Base-by-base conservation (phyloP, 192 early-diverging fungal species). In the Coemansia sp. region DNA sequence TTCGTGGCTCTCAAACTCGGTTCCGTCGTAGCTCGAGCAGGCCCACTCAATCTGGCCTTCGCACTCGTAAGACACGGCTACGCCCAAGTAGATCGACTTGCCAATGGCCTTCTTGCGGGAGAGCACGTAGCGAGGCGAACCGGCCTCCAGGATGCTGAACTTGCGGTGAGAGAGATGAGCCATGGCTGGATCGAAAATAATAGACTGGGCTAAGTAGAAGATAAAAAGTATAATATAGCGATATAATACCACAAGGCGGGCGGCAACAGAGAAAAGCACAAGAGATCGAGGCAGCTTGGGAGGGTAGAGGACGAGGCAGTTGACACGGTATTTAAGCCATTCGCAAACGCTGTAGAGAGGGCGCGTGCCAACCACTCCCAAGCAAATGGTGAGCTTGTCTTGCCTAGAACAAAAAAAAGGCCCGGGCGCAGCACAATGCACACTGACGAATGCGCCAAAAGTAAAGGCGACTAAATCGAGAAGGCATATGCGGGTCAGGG, bases 1-100 rank as follows among this genome's bases (percentile, higher is more conserved):
- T 23, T 85, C 67, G 77, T 90, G 88, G 62, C 86, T 87, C 19
- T 82, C 81, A 53, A 84, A 85, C 68, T 88, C 91, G 66, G 69
- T 82, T 21, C 90, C 92, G 69, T 93, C 90, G 68, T 93, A 89
- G 53, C 87, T 85, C 55, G 86, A 92, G 72, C 90, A 82, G 19
- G 87, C 76, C 74, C 86, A 91, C 21, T 78, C 69, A 62, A 85
- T 82, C 37, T 64, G 64, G 39, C 82, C 75, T 5, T 70, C 39
- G 38, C 50, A 37, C 5, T 70, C 64, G 55, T 69, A 66, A 29
- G 77, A 75, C 39, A 85, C 64, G 23, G 75, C 78, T 38, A 78
- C 77, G 53, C 80, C 84, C 61, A 85, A 55, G 62, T 84, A 78
- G 66, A 84, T 69, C 23, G 81, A 73, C 76, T 76, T 75, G 48